Percentiles rank a stretch among this genome's conserved stretches.
Conservation (phyloP, 768 basidiomycete genomes). For the Solioccasus polychromus region DNA sequence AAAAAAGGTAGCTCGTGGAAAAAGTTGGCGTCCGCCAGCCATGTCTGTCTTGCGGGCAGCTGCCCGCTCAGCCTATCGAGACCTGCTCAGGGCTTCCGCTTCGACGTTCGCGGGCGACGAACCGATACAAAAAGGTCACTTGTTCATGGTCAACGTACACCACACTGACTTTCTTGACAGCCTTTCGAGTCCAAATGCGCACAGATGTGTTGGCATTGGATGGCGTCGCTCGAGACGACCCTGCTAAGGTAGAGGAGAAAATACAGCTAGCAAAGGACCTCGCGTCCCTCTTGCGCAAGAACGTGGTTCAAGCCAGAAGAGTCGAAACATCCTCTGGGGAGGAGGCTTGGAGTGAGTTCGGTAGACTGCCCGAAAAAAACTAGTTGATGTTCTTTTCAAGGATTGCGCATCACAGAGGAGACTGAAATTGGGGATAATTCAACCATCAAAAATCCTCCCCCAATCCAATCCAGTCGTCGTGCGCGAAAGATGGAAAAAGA, state of each 20-base stretch:
- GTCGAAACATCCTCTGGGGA: conserved; percentile 34
- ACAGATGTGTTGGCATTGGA: conserved; percentile 45
- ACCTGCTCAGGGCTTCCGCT: conserved; percentile 63
- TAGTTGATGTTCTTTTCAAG: conserved; percentile 37
- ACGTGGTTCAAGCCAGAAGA: conserved; percentile 79
- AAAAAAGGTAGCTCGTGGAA: background rate
- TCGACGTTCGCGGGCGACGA: conserved; percentile 66
- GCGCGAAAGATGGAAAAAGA: conserved; percentile 43
- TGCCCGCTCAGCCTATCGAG: conserved; percentile 73
- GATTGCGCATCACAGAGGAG: conserved; percentile 67
- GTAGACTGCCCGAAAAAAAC: background rate
- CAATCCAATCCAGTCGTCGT: conserved; percentile 46
- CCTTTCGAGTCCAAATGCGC: conserved; percentile 72
- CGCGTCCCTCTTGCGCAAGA: conserved; percentile 69
- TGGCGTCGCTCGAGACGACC: conserved; percentile 41
- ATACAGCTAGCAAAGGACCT: conserved; percentile 65
- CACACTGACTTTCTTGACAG: conserved; percentile 36
- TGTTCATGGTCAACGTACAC: background rate
- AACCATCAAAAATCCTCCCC: conserved; percentile 60
- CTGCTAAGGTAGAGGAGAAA: conserved; percentile 49
- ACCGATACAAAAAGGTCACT: conserved; percentile 47
- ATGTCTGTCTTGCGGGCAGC: conserved; percentile 63
- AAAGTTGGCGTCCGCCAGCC: background rate
- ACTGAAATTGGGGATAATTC: conserved; percentile 89
- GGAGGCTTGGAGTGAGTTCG: conserved; percentile 57